Percentiles rank a stretch among this genome's conserved stretches.
Evolutionary conservation across 176 grass and related monocot genomes (phyloP).

Genomic region (Poa pratensis): DNA sequence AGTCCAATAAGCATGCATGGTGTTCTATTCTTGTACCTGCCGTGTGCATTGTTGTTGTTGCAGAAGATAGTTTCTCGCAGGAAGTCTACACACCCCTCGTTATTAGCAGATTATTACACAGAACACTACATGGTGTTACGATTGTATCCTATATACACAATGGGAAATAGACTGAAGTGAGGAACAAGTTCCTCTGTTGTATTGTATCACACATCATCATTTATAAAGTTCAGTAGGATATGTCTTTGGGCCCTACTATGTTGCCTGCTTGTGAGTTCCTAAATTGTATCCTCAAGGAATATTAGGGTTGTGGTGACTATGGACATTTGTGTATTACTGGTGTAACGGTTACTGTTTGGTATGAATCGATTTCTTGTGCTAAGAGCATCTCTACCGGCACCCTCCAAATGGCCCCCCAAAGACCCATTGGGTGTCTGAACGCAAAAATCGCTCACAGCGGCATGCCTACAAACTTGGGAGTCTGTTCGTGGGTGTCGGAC

Average conservation of each 20-base stretch:
- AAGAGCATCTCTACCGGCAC: background rate
- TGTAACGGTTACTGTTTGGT: background rate
- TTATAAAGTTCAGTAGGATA: conserved; percentile 9
- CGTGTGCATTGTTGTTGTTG: conserved; percentile 46
- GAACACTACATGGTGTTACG: conserved; percentile 34
- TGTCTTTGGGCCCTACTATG: background rate
- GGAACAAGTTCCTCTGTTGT: conserved; percentile 37
- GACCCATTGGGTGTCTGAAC: no score
- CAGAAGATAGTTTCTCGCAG: conserved; percentile 43
- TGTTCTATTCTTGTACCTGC: background rate
- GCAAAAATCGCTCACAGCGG: no score
- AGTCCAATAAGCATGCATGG: conserved; percentile 41
- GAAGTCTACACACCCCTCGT: conserved; percentile 16
- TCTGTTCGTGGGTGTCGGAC: no score
- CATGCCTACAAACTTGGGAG: no score
- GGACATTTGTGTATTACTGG: background rate
- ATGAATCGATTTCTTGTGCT: background rate
- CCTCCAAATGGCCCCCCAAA: no score
- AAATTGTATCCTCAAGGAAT: background rate
- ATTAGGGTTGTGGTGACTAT: background rate
- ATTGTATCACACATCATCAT: conserved; percentile 6
- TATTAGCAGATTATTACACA: conserved; percentile 22
- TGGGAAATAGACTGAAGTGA: conserved; percentile 11
- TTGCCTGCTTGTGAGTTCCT: background rate
- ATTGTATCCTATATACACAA: conserved; percentile 12